Evolutionary conservation across 495 filamentous ascomycete species (phyloP).

Genomic region (Aspergillus incahuasiensis): DNA sequence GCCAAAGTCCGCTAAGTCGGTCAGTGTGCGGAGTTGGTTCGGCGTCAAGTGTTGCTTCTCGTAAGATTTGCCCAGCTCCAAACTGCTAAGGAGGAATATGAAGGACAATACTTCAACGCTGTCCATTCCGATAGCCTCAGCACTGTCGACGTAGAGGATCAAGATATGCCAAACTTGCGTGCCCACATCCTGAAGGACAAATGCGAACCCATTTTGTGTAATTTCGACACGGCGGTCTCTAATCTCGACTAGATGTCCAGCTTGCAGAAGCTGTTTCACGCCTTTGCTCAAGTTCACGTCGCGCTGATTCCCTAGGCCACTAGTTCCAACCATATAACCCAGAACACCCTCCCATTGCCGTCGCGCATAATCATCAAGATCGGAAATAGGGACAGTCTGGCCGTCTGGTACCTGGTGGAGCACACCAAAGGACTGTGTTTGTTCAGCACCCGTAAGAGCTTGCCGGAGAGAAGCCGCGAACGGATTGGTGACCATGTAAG

Average conservation of each 20-base stretch:
- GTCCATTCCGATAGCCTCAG: constrained; percentile 74
- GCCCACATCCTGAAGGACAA: constrained; percentile 90
- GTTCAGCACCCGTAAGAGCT: constrained; percentile 80
- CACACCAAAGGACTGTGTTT: constrained; percentile 85
- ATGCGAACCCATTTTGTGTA: constrained; percentile 88
- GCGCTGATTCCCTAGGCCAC: constrained; percentile 47
- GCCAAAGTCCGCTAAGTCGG: constrained; percentile 82
- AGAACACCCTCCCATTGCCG: constrained; percentile 93
- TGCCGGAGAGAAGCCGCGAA: constrained; percentile 74
- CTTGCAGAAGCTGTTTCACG: constrained; percentile 75
- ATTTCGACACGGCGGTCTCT: constrained; percentile 59
- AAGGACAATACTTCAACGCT: constrained; percentile 91
- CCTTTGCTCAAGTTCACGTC: constrained; percentile 62
- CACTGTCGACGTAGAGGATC: constrained; percentile 84
- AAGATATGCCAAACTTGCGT: constrained; percentile 95
- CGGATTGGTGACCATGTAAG: constrained; percentile 65
- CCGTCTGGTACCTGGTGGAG: constrained; percentile 59
- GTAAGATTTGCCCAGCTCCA: constrained; percentile 88
- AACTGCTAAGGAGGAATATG: constrained; percentile 88
- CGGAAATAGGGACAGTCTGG: constrained; percentile 54
- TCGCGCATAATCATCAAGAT: constrained; percentile 81
- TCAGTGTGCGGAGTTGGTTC: constrained; percentile 79
- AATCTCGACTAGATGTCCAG: constrained; percentile 73
- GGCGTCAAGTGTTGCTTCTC: constrained; percentile 71
- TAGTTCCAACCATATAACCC: constrained; percentile 84